Conservation (phyloP, 331 rosid genomes). For the Cucumis variabilis region DNA sequence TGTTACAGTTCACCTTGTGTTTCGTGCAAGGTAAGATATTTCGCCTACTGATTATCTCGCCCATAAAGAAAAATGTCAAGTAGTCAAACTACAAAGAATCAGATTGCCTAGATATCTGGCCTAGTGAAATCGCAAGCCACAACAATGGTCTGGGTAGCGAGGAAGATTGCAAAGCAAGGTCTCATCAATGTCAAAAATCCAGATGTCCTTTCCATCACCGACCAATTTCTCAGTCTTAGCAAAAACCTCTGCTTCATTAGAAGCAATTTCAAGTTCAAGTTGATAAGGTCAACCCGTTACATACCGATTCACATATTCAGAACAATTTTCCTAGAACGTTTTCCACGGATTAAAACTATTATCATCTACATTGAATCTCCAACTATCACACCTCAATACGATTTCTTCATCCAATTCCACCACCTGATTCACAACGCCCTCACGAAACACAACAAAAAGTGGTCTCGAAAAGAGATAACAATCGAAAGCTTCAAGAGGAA, state of each 20-base stretch:
- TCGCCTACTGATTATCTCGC: too few relatives aligned
- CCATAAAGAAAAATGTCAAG: too few relatives aligned
- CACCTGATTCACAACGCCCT: slow-evolving; percentile 35
- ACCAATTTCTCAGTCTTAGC: too few relatives aligned
- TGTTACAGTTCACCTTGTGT: too few relatives aligned
- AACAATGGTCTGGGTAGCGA: slow-evolving; percentile 71
- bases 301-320: slow-evolving; percentile 68
- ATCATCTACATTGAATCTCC: slow-evolving; percentile 88
- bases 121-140: too few relatives aligned
- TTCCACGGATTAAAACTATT: slow-evolving; percentile 83
- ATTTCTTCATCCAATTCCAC: slow-evolving; percentile 48
- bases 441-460: slow-evolving; percentile 53
- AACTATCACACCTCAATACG: slow-evolving; percentile 56
- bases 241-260: too few relatives aligned
- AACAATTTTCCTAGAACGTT: slow-evolving; percentile 65
- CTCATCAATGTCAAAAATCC: too few relatives aligned
- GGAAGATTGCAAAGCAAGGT: slow-evolving; percentile 91
- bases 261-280: slow-evolving; percentile 51
- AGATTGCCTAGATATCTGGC: too few relatives aligned
- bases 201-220: slow-evolving; percentile 76
- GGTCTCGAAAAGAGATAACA: slow-evolving; percentile 59
- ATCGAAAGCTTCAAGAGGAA: slow-evolving; percentile 42
- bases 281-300: slow-evolving; percentile 62
- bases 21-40: too few relatives aligned
- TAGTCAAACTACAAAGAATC: too few relatives aligned